phyloP scores from a whole-genome alignment of 805 yeast genomes.

The Komagataella ulmi region DNA sequence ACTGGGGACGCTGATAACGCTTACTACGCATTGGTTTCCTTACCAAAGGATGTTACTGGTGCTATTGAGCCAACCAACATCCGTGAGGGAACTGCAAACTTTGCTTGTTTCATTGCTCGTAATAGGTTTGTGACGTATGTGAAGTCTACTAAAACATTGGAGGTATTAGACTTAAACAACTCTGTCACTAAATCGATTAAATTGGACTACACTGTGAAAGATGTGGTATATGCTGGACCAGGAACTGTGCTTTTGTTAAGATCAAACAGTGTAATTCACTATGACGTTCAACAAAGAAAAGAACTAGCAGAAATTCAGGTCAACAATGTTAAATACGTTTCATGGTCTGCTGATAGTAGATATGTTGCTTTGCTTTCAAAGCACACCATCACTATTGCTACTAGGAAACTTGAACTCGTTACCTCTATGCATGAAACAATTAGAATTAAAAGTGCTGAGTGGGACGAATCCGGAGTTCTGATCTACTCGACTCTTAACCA shows the following conservation, averaged over 20 bases:
- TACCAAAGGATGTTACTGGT: slow-evolving; percentile 82
- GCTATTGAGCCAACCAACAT: slow-evolving; percentile 87
- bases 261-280: slow-evolving; percentile 57
- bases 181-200: slow-evolving; percentile 71
- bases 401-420: slow-evolving; percentile 60
- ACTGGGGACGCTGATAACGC: slow-evolving; percentile 59
- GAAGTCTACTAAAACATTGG: slow-evolving; percentile 50
- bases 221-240: slow-evolving; percentile 67
- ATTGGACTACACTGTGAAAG: slow-evolving; percentile 50
- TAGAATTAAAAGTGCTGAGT: slow-evolving; percentile 90
- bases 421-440: slow-evolving; percentile 92
- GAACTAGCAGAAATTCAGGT: slow-evolving; percentile 55
- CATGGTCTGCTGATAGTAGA: slow-evolving; percentile 84
- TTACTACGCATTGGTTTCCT: slow-evolving; percentile 56
- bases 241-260: slow-evolving; percentile 74
- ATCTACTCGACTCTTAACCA: slow-evolving; percentile 92
- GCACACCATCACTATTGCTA: slow-evolving; percentile 85
- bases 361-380: slow-evolving; percentile 80
- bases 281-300: slow-evolving; percentile 88
- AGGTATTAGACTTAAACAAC: slow-evolving; percentile 74
- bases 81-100: slow-evolving; percentile 67
- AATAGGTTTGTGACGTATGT: slow-evolving; percentile 82
- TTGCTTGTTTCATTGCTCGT: slow-evolving; percentile 87
- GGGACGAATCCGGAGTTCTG: slow-evolving; percentile 87
- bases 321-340: slow-evolving; percentile 72